Percentiles rank a stretch among this genome's conserved stretches.
Evolutionary conservation across 768 basidiomycete genomes (phyloP).

Genomic region (Xerocomus brunneocitrinus): DNA sequence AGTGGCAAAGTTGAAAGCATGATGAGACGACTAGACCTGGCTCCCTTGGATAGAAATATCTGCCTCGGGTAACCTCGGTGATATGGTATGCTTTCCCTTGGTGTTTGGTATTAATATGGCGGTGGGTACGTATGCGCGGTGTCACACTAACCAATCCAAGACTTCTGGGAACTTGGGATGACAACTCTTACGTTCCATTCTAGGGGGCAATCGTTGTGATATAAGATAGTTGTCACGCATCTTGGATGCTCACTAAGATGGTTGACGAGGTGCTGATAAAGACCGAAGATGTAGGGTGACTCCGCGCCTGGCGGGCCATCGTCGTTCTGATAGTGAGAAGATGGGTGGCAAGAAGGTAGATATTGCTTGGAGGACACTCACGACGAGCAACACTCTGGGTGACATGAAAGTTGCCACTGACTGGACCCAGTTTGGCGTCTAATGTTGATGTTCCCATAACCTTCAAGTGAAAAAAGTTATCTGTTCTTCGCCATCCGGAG

Average conservation of each 20-base stretch:
- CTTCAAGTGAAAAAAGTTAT: conserved; percentile 7
- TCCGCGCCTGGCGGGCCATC: conserved; percentile 74
- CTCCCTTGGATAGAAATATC: conserved; percentile 70
- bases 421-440: neutral
- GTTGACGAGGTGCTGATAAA: conserved; percentile 57
- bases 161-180: conserved; percentile 76
- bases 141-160: conserved; percentile 69
- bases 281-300: conserved; percentile 72
- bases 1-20: neutral
- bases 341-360: neutral
- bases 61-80: conserved; percentile 62
- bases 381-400: conserved; percentile 41
- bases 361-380: conserved; percentile 22
- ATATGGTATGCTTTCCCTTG: conserved; percentile 80
- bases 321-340: conserved; percentile 53
- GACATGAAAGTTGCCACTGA: conserved; percentile 6
- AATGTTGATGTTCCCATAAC: conserved; percentile 19
- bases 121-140: neutral
- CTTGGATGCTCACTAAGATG: conserved; percentile 46
- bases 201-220: conserved; percentile 20
- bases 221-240: conserved; percentile 4
- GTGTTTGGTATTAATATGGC: neutral
- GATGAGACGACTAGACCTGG: conserved; percentile 35
- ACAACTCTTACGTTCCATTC: conserved; percentile 82
- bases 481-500: conserved; percentile 8